Percentiles rank a stretch among this genome's conserved stretches.
phyloP scores from a whole-genome alignment of 306 rosid species.

The Echinosophora koreensis region DNA sequence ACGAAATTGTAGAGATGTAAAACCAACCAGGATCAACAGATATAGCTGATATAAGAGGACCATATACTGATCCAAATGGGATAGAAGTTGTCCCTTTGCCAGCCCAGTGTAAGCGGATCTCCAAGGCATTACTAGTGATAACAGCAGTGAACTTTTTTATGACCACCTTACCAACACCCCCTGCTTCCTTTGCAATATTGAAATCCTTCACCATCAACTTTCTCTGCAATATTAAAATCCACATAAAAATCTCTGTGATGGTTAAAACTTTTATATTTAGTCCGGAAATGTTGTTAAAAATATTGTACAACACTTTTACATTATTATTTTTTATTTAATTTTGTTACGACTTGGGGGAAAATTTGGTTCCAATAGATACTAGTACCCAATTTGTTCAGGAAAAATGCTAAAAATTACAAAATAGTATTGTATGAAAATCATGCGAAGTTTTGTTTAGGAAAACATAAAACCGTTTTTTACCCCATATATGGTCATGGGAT shows the following conservation, averaged over 20 bases:
- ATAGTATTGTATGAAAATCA: no score
- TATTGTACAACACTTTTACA: neutral
- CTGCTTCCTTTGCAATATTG: constrained; percentile 48
- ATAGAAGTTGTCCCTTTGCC: constrained; percentile 49
- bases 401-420: no score
- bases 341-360: constrained; percentile 15
- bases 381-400: neutral
- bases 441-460: no score
- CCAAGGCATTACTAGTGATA: constrained; percentile 33
- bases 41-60: constrained; percentile 61
- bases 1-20: neutral
- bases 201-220: constrained; percentile 42
- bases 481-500: no score
- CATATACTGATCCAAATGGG: constrained; percentile 51
- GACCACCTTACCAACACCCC: constrained; percentile 27
- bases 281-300: neutral
- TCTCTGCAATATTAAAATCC: constrained; percentile 37
- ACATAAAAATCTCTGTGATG: neutral
- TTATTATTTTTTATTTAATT: neutral
- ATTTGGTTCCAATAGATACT: constrained; percentile 10
- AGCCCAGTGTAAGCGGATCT: constrained; percentile 46
- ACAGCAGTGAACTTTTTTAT: neutral
- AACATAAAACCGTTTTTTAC: no score
- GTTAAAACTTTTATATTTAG: neutral
- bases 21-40: constrained; percentile 51